Conservation (phyloP, 2,329 filamentous ascomycete genomes). For the Tolypocladium endophyticum region DNA sequence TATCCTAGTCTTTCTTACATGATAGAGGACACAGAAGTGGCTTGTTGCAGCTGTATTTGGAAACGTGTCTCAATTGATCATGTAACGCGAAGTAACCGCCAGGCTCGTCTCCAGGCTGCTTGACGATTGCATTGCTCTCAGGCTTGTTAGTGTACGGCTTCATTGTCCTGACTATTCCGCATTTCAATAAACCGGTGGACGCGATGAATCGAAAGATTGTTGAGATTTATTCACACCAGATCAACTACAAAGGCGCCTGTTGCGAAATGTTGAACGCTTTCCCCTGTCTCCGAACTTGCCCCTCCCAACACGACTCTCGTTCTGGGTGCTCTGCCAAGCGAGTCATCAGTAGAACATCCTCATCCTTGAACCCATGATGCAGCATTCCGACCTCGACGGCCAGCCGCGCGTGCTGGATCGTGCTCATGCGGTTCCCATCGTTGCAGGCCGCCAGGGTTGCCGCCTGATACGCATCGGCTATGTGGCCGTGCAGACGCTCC, state of each 20-base stretch:
- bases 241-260: neutral
- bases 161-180: too few species aligned
- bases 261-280: neutral
- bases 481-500: slow-evolving; percentile 25
- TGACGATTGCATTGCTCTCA: too few species aligned
- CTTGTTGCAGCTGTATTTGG: neutral
- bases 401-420: slow-evolving; percentile 25
- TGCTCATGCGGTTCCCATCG: slow-evolving; percentile 25
- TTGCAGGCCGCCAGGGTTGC: slow-evolving; percentile 29
- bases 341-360: neutral
- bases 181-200: neutral
- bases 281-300: neutral
- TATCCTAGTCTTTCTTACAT: neutral
- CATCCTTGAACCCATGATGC: slow-evolving; percentile 1
- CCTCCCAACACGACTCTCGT: slow-evolving; percentile 3
- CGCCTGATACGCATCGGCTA: slow-evolving; percentile 21
- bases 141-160: too few species aligned
- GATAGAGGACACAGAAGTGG: neutral
- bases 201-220: too few species aligned
- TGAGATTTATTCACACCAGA: neutral
- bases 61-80: neutral
- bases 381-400: slow-evolving; percentile 25
- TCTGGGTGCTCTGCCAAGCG: slow-evolving; percentile 2
- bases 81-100: too few species aligned
- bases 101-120: too few species aligned